phyloP scores from a whole-genome alignment of 2,329 filamentous ascomycete species.

The Pleoardoris graminearum region DNA sequence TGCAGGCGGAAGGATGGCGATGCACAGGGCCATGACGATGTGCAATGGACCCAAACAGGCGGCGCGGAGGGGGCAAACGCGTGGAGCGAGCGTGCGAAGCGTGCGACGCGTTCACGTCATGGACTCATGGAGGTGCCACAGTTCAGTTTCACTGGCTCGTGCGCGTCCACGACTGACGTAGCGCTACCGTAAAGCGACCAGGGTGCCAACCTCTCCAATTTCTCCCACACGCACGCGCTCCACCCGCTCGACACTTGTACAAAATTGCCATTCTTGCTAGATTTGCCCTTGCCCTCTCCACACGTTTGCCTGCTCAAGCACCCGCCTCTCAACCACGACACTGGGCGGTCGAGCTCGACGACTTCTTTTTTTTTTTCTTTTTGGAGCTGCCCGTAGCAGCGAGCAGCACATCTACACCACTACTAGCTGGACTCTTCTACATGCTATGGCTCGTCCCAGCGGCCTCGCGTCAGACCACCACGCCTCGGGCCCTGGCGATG shows the following conservation, averaged over 20 bases:
- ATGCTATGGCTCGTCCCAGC: conserved; percentile 39
- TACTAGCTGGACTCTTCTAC: background rate
- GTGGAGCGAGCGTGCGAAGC: conserved; percentile 6
- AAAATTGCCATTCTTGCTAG: background rate
- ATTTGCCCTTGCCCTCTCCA: background rate
- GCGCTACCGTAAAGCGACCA: conserved; percentile 8
- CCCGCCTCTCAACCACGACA: background rate
- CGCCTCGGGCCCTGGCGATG: conserved; percentile 39
- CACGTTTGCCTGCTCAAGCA: background rate
- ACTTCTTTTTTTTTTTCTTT: background rate
- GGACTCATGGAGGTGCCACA: conserved; percentile 8
- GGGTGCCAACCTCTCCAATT: conserved; percentile 21
- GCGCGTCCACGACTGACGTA: conserved; percentile 12
- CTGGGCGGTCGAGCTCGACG: background rate
- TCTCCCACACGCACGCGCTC: conserved; percentile 5
- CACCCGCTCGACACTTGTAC: background rate
- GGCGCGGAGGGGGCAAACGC: conserved; percentile 18
- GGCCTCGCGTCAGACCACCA: conserved; percentile 43
- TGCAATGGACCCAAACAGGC: background rate
- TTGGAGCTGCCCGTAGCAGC: background rate
- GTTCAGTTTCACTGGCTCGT: background rate
- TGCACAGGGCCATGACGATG: background rate
- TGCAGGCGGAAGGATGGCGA: background rate
- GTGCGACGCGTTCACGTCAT: conserved; percentile 36
- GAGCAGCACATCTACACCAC: background rate